Evolutionary conservation across 371 early-diverging fungal genomes (phyloP).

Genomic region (Zychaea mexicana): DNA sequence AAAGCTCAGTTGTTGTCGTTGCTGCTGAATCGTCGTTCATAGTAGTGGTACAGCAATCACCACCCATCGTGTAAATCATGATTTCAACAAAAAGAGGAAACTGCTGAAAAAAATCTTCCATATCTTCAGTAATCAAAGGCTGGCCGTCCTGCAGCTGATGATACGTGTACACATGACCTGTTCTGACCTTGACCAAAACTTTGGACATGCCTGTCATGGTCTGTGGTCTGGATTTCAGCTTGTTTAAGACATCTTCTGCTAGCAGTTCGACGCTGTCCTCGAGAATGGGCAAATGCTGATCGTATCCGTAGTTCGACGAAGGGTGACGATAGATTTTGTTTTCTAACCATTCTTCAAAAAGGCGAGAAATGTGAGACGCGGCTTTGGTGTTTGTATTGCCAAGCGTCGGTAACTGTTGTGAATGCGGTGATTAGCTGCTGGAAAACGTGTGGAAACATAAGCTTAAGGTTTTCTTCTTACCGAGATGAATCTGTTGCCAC

Average conservation of each 20-base stretch:
- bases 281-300: slow-evolving; percentile 22
- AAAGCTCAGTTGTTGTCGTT: background rate
- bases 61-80: slow-evolving; percentile 19
- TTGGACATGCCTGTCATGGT: slow-evolving; percentile 14
- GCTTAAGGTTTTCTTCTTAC: no score
- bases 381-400: slow-evolving; percentile 24
- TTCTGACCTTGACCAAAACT: slow-evolving; percentile 26
- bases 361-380: slow-evolving; percentile 26
- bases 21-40: background rate
- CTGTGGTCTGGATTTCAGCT: slow-evolving; percentile 11
- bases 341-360: slow-evolving; percentile 40
- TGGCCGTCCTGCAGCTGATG: slow-evolving; percentile 29
- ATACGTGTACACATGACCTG: slow-evolving; percentile 33
- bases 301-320: slow-evolving; percentile 1
- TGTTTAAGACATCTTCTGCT: slow-evolving; percentile 32
- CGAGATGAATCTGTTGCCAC: slow-evolving; percentile 32
- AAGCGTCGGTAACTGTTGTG: slow-evolving; percentile 32
- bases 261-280: slow-evolving; percentile 31
- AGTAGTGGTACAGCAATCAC: background rate
- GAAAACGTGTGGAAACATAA: no score
- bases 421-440: slow-evolving; percentile 6
- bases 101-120: slow-evolving; percentile 39
- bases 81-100: slow-evolving; percentile 39
- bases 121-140: slow-evolving; percentile 29
- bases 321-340: slow-evolving; percentile 21